Conservation (phyloP, 2,329 filamentous ascomycete species). For the Sporothrix brunneoviolacea region DNA sequence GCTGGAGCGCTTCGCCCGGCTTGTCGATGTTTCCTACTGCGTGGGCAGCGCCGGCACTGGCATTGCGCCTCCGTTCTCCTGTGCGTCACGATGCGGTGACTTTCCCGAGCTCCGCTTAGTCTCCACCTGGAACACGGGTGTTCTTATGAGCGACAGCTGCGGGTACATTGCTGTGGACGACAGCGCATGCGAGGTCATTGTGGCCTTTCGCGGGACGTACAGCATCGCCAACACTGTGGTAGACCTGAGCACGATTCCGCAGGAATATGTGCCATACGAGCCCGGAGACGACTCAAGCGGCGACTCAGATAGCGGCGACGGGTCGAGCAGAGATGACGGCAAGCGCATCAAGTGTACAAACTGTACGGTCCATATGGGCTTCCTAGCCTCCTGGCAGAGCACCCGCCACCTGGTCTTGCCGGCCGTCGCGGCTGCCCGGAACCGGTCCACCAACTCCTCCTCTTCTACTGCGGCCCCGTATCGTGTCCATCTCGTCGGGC, state of each 20-base stretch:
- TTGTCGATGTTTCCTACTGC: slow-evolving; percentile 94
- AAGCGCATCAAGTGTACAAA: slow-evolving; percentile 54
- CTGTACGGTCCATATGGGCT: slow-evolving; percentile 90
- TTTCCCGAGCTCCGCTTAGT: slow-evolving; percentile 75
- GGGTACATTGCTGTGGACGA: slow-evolving; percentile 92
- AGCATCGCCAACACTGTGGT: slow-evolving; percentile 86
- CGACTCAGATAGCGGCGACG: slow-evolving; percentile 10
- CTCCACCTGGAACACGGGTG: slow-evolving; percentile 84
- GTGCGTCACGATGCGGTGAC: slow-evolving; percentile 75
- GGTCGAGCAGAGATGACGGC: neutral
- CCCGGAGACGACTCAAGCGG: slow-evolving; percentile 35
- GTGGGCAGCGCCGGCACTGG: slow-evolving; percentile 82
- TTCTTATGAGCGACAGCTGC: slow-evolving; percentile 80
- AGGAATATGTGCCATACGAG: slow-evolving; percentile 82
- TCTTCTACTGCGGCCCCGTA: slow-evolving; percentile 53
- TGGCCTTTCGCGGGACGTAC: slow-evolving; percentile 92
- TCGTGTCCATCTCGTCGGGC: slow-evolving; percentile 72
- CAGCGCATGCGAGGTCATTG: slow-evolving; percentile 50
- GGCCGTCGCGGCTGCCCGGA: slow-evolving; percentile 53
- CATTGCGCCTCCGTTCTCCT: slow-evolving; percentile 75
- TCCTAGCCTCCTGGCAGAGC: slow-evolving; percentile 75
- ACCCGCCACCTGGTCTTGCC: slow-evolving; percentile 65
- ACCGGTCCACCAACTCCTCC: neutral
- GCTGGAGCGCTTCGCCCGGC: slow-evolving; percentile 79
- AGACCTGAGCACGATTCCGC: slow-evolving; percentile 82